phyloP scores from a whole-genome alignment of 1,139 yeast genomes.

The Pichia sp. region DNA sequence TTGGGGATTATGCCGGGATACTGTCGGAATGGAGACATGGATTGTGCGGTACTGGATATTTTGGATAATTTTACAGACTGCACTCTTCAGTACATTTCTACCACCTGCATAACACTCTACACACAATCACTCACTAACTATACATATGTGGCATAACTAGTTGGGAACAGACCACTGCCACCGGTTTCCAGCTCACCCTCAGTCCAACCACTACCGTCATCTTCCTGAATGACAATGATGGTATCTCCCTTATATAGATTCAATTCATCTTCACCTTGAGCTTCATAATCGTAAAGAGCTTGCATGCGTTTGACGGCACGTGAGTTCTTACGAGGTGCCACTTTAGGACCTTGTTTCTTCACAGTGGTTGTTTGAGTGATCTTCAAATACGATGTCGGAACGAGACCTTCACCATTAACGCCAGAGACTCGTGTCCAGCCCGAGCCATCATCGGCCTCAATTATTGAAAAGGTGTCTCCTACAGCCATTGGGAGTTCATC shows the following conservation, averaged over 20 bases:
- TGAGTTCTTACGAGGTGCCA: constrained; percentile 80
- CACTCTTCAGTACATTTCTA: constrained; percentile 55
- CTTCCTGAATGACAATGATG: constrained; percentile 54
- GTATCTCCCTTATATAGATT: constrained; percentile 67
- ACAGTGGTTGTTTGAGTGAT: constrained; percentile 21
- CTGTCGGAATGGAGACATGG: too few species aligned
- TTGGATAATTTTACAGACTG: constrained; percentile 55
- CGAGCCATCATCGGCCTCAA: constrained; percentile 75
- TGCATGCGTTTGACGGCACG: constrained; percentile 55
- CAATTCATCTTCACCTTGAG: constrained; percentile 81
- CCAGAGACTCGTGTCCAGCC: constrained; percentile 77
- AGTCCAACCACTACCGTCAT: constrained; percentile 95
- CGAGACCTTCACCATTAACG: constrained; percentile 58
- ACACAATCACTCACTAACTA: neutral
- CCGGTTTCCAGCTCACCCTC: constrained; percentile 85
- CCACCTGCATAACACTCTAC: constrained; percentile 64
- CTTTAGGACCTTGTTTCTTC: constrained; percentile 56
- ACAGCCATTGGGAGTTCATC: constrained; percentile 63
- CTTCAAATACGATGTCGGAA: constrained; percentile 80
- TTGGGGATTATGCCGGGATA: too few species aligned
- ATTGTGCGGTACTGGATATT: constrained; percentile 38
- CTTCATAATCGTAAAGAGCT: constrained; percentile 72
- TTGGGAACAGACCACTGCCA: constrained; percentile 69
- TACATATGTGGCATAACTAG: constrained; percentile 47
- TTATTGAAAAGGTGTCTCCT: constrained; percentile 55